Evolutionary conservation across 108 stramenopile species (phyloP).

Genomic region (Conticribra weissflogii): DNA sequence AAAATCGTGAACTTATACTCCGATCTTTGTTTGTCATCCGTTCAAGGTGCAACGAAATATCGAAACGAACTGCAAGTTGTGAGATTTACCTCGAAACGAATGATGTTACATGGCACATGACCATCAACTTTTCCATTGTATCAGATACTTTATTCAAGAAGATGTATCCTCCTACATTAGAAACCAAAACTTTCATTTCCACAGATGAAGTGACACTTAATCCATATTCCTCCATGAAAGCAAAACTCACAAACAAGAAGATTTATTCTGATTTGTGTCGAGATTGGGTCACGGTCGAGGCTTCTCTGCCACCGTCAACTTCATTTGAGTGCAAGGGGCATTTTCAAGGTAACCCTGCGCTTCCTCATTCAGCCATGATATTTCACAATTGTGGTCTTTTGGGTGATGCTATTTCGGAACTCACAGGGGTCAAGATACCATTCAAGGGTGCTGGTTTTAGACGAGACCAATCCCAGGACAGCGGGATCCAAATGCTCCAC

Average conservation of each 20-base stretch:
- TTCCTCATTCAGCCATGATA: conserved; percentile 37
- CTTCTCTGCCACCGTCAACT: conserved; percentile 12
- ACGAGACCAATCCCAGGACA: background rate
- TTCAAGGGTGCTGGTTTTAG: conserved; percentile 12
- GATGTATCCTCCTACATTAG: conserved; percentile 3
- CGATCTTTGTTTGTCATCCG: background rate
- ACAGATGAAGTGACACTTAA: conserved; percentile 11
- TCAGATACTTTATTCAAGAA: conserved; percentile 23
- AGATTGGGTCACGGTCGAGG: conserved; percentile 35
- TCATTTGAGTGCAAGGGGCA: conserved; percentile 34
- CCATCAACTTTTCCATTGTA: conserved; percentile 1
- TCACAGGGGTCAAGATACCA: conserved; percentile 21
- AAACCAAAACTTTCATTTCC: background rate
- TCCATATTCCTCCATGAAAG: background rate
- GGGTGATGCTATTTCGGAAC: conserved; percentile 28
- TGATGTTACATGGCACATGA: conserved; percentile 15
- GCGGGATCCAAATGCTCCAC: conserved; percentile 15
- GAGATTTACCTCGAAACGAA: conserved; percentile 14
- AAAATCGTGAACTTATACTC: no score
- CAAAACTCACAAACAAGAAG: conserved; percentile 10
- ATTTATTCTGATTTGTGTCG: conserved; percentile 3
- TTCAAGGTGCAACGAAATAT: conserved; percentile 25
- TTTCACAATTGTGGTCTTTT: conserved; percentile 33
- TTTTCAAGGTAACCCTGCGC: conserved; percentile 20
- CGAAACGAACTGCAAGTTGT: conserved; percentile 18